Evolutionary conservation across 1,284 basidiomycete genomes (phyloP).

Genomic region (Ustilago lituana): DNA sequence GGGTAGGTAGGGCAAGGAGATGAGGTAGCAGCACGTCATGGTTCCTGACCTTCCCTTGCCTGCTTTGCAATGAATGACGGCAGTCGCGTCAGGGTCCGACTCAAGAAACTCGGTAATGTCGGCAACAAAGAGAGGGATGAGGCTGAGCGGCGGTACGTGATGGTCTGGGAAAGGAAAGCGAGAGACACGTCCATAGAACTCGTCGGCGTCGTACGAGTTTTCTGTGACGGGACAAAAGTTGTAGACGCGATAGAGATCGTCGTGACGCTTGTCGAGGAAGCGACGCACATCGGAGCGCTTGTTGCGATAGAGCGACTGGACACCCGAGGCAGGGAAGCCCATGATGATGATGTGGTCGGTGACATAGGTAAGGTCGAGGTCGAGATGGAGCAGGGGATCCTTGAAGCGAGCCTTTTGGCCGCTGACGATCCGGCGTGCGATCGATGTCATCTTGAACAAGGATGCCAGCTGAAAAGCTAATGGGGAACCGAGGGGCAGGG

Average conservation of each 20-base stretch:
- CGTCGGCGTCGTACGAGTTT: constrained; percentile 69
- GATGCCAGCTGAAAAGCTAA: no score
- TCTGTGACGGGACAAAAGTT: constrained; percentile 74
- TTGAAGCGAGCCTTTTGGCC: constrained; percentile 79
- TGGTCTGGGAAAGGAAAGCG: constrained; percentile 85
- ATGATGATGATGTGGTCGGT: constrained; percentile 77
- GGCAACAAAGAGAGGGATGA: constrained; percentile 79
- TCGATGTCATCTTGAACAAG: constrained; percentile 42
- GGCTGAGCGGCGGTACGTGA: constrained; percentile 79
- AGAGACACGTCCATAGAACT: constrained; percentile 74
- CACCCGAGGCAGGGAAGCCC: constrained; percentile 82
- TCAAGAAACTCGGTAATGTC: constrained; percentile 83
- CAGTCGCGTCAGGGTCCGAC: constrained; percentile 76
- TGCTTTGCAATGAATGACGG: constrained; percentile 85
- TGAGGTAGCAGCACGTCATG: constrained; percentile 57
- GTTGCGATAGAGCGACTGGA: constrained; percentile 85
- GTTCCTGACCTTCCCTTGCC: constrained; percentile 61
- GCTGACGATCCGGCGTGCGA: constrained; percentile 69
- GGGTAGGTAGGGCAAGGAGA: constrained; percentile 53
- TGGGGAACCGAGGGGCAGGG: no score
- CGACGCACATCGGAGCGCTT: constrained; percentile 78
- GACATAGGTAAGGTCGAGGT: constrained; percentile 85
- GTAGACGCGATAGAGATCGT: constrained; percentile 82
- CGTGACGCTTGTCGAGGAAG: constrained; percentile 80
- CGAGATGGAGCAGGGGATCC: constrained; percentile 76